Evolutionary conservation across 1,284 basidiomycete genomes (phyloP), one percentile per base, ranked within the genome.

Genomic region (Leccinum pallidistipes): DNA sequence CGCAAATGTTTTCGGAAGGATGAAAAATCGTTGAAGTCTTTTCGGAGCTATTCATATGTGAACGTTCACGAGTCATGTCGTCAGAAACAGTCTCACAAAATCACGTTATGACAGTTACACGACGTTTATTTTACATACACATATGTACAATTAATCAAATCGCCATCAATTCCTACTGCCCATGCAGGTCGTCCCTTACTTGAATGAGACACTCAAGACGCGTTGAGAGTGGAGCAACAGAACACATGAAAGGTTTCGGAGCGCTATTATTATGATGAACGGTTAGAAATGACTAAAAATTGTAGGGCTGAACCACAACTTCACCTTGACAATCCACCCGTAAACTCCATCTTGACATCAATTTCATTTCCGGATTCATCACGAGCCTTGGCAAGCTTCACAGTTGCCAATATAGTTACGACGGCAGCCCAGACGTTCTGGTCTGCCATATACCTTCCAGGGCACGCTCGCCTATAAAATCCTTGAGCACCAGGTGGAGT

Each of bases 401-500:
- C 1, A 0, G 60, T 65, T 2, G 69, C 72, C 40, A 72, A 40
- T 16, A 64, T 57, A 7, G 69, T 68, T n/a, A 61, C 71, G 11
- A 73, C 29, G 3, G 60, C 56, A 14, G 60, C 64, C 72, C 74
- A 72, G 55, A 71, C n/a, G 1, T 59, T 71, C 32, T 68, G 62
- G 14, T 71, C 62, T 29, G 63, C 72, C 4, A 74, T 34, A 16
- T 74, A 36, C 40, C 11, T 67, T n/a, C 71, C 71, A 36, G 74
- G 64, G 51, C 73, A 72, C 9, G 51, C 29, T 5, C 70, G 70
- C 4, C 70, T 72, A 56, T 31, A 14, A 12, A 24, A 27, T 7
- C 14, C 3, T n/a, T 66, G 16, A 66, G 49, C 18, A 47, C 32
- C 2, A 18, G 18, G 5, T 29, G 16, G 7, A 38, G 11, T 29